Conservation (phyloP, 768 basidiomycete species). For the Ramaria sp. region DNA sequence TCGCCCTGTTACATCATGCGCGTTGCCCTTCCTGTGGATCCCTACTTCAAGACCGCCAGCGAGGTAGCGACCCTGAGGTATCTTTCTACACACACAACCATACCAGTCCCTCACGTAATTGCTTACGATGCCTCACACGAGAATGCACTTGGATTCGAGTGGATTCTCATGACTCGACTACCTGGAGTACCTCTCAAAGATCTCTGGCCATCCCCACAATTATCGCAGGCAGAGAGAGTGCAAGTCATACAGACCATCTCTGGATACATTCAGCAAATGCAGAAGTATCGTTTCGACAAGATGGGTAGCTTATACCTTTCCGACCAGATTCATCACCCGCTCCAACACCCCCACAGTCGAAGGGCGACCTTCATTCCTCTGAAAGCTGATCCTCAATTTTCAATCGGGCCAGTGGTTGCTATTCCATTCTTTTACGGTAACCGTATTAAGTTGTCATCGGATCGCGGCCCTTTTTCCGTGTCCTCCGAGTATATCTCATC, state of each 20-base stretch:
- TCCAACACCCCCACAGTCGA: too few species aligned
- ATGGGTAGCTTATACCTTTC: neutral
- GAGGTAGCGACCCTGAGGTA: neutral
- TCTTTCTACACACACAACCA: neutral
- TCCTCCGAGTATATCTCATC: too few species aligned
- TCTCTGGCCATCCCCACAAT: neutral
- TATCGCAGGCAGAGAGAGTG: neutral
- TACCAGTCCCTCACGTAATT: neutral
- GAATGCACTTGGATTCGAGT: neutral
- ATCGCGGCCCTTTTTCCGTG: too few species aligned
- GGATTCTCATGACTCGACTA: constrained; percentile 1
- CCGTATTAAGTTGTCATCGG: too few species aligned
- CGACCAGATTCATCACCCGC: too few species aligned
- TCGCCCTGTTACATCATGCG: neutral
- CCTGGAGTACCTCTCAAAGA: neutral
- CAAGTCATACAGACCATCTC: neutral
- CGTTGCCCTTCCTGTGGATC: neutral
- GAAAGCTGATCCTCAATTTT: too few species aligned
- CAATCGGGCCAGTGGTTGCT: too few species aligned
- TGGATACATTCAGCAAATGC: neutral
- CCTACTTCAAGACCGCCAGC: neutral
- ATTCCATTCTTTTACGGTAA: too few species aligned
- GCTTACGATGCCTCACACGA: neutral
- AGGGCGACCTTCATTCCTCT: too few species aligned
- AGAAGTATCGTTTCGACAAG: neutral